Conservation (phyloP, 148 eudicot species). For the Cornus controversa region DNA sequence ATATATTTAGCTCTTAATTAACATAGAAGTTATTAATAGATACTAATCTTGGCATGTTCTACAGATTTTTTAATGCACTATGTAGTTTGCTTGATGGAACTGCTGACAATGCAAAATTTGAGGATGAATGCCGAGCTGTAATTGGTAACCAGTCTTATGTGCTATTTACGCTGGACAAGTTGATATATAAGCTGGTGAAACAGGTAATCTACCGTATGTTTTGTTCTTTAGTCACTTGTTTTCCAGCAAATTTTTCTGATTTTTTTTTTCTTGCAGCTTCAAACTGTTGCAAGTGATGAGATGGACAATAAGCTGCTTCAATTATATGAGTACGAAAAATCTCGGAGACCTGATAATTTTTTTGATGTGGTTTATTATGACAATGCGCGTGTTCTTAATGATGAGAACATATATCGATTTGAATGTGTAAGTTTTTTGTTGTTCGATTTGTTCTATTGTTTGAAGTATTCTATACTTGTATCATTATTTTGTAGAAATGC, state of each 20-base stretch:
- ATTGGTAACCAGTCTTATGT: conserved; percentile 92
- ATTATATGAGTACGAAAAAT: conserved; percentile 77
- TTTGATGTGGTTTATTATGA: conserved; percentile 84
- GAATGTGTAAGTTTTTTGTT: conserved; percentile 62
- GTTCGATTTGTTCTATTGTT: not conserved
- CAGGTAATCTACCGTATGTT: conserved; percentile 49
- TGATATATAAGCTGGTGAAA: conserved; percentile 89
- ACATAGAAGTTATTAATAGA: not conserved
- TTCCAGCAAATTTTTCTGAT: conserved; percentile 8
- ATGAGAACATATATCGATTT: conserved; percentile 86
- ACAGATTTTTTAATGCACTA: conserved; percentile 77
- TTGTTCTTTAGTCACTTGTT: not conserved
- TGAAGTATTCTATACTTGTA: not conserved
- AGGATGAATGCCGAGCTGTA: conserved; percentile 89
- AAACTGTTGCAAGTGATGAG: conserved; percentile 81
- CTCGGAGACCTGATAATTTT: conserved; percentile 59
- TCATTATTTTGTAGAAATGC: not conserved
- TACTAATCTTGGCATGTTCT: conserved; percentile 15
- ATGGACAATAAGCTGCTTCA: conserved; percentile 80
- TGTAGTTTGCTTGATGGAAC: conserved; percentile 90
- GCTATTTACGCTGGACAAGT: conserved; percentile 88
- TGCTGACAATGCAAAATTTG: conserved; percentile 86
- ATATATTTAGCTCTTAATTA: not conserved
- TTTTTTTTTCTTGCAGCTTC: conserved; percentile 58
- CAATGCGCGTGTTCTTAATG: conserved; percentile 81